These are phyloP conservation scores for Dryadomyces quercivorus DNA, from an alignment of 2,329 filamentous ascomycete species.

Conservation along the genomic window DNA sequence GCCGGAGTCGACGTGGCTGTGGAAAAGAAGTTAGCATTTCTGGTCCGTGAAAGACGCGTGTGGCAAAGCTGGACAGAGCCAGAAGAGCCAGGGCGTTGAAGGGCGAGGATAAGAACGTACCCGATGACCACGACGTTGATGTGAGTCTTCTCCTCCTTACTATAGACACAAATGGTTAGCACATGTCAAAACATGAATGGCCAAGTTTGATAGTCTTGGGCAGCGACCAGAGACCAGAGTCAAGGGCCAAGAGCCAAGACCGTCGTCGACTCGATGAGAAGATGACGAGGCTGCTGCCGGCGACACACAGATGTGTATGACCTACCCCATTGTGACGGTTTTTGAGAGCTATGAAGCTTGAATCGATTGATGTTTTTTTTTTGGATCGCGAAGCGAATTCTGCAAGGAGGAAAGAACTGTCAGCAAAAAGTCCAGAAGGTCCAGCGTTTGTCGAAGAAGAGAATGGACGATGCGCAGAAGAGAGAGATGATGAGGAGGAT, in stretches of 20 bases:
- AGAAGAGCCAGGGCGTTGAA: no score
- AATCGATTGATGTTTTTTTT: neutral
- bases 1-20: constrained; percentile 93
- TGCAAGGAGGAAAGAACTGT: neutral
- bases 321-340: constrained; percentile 27
- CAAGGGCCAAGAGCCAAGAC: no score
- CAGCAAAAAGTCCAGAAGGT: no score
- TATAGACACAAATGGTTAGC: constrained; percentile 28
- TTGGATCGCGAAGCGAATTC: neutral
- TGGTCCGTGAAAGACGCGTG: no score
- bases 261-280: no score
- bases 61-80: no score
- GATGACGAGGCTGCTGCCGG: neutral
- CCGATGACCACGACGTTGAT: constrained; percentile 59
- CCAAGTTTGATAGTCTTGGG: no score
- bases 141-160: constrained; percentile 93
- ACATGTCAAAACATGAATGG: no score
- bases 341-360: constrained; percentile 4
- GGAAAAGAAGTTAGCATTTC: constrained; percentile 12
- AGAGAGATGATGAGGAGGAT: constrained; percentile 8
- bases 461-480: neutral
- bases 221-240: no score
- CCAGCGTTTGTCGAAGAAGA: no score
- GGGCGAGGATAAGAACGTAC: no score
- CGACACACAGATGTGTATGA: neutral